phyloP scores from a whole-genome alignment of 148 eudicot species.

The Spergularia marina region DNA sequence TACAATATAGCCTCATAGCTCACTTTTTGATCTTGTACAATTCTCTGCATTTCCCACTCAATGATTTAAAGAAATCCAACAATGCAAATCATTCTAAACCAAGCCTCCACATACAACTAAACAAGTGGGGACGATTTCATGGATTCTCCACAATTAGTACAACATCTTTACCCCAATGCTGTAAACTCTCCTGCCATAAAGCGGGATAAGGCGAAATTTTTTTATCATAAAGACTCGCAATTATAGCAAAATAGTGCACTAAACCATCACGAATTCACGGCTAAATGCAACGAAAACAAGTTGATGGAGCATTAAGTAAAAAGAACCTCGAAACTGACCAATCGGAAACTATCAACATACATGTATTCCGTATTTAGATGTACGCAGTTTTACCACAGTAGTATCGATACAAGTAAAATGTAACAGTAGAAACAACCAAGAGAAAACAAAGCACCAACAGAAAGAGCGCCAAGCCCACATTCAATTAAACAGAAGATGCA shows the following conservation, averaged over 20 bases:
- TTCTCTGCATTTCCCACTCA: neutral
- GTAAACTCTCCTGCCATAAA: too few relatives aligned
- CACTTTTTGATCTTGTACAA: neutral
- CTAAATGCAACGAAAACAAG: neutral
- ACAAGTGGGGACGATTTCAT: neutral
- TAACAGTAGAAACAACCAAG: neutral
- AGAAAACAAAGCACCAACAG: neutral
- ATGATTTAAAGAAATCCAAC: neutral
- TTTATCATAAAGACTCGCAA: too few relatives aligned
- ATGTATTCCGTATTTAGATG: neutral
- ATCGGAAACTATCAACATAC: neutral
- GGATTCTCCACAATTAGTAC: neutral
- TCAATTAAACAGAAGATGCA: neutral
- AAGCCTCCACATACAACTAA: neutral
- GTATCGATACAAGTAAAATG: too few relatives aligned
- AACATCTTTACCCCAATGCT: too few relatives aligned
- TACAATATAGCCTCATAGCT: neutral
- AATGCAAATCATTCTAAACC: neutral
- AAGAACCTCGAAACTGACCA: neutral
- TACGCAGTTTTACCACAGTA: neutral
- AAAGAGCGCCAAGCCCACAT: neutral
- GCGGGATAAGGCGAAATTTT: neutral
- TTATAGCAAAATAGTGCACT: too few relatives aligned
- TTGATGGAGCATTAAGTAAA: neutral
- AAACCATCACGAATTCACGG: neutral